Conservation (phyloP, 768 basidiomycete genomes). For the Cystoderma amianthinum region DNA sequence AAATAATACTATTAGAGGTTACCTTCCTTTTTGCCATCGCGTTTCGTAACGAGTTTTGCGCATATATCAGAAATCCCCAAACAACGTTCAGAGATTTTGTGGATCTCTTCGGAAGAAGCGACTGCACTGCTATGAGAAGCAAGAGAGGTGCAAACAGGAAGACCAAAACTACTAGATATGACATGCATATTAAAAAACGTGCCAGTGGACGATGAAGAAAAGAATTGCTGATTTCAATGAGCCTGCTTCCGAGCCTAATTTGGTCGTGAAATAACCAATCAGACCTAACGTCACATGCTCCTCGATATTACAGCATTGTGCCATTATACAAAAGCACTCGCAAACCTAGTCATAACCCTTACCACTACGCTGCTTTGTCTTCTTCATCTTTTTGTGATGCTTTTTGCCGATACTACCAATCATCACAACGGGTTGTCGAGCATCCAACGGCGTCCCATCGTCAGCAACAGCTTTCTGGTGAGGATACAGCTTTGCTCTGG, state of each 20-base stretch:
- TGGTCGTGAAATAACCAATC: background rate
- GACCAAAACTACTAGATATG: no score
- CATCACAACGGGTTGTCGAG: constrained; percentile 33
- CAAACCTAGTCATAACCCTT: constrained; percentile 76
- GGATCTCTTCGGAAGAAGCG: no score
- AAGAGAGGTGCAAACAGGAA: no score
- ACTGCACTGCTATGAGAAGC: no score
- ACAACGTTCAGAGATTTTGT: no score
- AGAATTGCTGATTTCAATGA: no score
- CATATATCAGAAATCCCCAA: constrained; percentile 36
- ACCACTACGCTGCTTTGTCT: constrained; percentile 86
- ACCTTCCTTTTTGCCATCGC: constrained; percentile 66
- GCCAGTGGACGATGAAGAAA: background rate
- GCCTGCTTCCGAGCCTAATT: background rate
- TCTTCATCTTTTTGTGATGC: constrained; percentile 76
- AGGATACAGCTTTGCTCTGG: constrained; percentile 64
- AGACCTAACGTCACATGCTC: background rate
- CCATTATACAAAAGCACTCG: background rate
- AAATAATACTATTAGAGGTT: constrained; percentile 1
- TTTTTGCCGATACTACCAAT: constrained; percentile 44
- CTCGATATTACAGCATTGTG: constrained; percentile 3
- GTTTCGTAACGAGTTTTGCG: constrained; percentile 63
- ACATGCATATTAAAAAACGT: no score
- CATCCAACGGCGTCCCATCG: constrained; percentile 62
- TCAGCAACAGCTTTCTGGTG: constrained; percentile 79